Base-by-base conservation (phyloP, 164 flowering plant species). In the Taxillus chinensis region DNA sequence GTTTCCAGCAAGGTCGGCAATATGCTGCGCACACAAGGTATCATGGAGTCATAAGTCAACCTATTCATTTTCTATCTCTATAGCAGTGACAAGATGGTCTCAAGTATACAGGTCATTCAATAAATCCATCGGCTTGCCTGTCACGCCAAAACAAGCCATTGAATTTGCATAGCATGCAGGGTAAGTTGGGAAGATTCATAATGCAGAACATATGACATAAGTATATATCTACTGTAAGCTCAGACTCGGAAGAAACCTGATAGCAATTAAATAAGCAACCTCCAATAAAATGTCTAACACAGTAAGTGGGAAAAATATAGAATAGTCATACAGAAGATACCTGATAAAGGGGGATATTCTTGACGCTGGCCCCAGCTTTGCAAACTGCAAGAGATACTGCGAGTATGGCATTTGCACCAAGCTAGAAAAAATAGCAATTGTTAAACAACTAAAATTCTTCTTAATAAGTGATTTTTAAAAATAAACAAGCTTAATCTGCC, bases 371-470 rank as follows among this genome's bases (percentile, higher is more conserved):
- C 9, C 97, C 97, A 55, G 95, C 97, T 75, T 90, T 87, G 84
- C 95, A 87, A 60, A 90, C 82, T 14, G 97, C 97, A 70, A 90
- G 97, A 69, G 97, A 90, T 55, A 90, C 97, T 42, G 97, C 97
- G 45, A 87, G 66, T 41, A 87, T 90, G 41, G 97, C 97, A 77
- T 90, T 87, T 64, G 97, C 97, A 63, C 97, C 97, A 70, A 87
- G 89, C 97, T 90, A 78, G 56, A 71, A 68, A 39, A 45, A 14
- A 54, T 11, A 41, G 17, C n/a, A 5, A 52, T 6, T 54, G 57
- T 14, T 54, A 15, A 58, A 42, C 39, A 15, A n/a, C 12, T 48
- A 48, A 6, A 43, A 43, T 6, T 43, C 14, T 57, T 57, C 5
- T 6, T 57, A 57, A 16, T 10, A 42, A 16, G 42, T 49, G 14